Conservation (phyloP, 2,329 filamentous ascomycete species). For the Aphanoascus verrucosus region DNA sequence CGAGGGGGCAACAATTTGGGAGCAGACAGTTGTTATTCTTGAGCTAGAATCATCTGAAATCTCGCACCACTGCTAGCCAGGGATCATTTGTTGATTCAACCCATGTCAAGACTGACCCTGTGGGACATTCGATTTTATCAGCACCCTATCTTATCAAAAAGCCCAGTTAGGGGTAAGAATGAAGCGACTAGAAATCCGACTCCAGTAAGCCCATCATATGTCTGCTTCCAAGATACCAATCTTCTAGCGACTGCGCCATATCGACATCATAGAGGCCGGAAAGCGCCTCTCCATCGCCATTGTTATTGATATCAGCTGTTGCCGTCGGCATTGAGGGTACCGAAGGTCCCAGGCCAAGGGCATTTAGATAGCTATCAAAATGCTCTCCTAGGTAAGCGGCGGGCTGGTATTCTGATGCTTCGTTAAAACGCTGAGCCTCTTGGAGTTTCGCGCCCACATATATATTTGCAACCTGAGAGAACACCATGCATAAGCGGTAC, state of each 20-base stretch:
- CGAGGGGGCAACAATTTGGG: too few relatives aligned
- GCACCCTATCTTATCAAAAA: too few relatives aligned
- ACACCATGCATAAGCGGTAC: conserved; percentile 51
- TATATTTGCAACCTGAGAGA: conserved; percentile 50
- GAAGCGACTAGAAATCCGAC: conserved; percentile 42
- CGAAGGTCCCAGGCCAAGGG: conserved; percentile 48
- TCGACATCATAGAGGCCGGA: conserved; percentile 16
- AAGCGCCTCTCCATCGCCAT: conserved; percentile 13
- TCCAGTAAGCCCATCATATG: conserved; percentile 57
- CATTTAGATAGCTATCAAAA: conserved; percentile 55
- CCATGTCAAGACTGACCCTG: too few relatives aligned
- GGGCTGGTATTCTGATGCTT: conserved; percentile 25
- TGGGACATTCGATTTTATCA: too few relatives aligned
- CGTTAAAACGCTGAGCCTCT: conserved; percentile 30
- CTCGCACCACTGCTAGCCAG: too few relatives aligned
- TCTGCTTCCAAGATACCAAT: conserved; percentile 56
- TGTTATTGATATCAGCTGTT: neutral
- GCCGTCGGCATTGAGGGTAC: conserved; percentile 13
- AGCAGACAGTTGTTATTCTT: too few relatives aligned
- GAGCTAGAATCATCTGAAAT: too few relatives aligned
- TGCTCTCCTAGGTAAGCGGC: conserved; percentile 41
- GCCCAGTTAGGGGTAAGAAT: too few relatives aligned
- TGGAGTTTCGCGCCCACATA: conserved; percentile 52
- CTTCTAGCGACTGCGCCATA: conserved; percentile 43
- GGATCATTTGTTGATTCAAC: too few relatives aligned